These are phyloP conservation scores for Komagataella pastoris DNA, from an alignment of 805 yeast species.

Conservation along the genomic window DNA sequence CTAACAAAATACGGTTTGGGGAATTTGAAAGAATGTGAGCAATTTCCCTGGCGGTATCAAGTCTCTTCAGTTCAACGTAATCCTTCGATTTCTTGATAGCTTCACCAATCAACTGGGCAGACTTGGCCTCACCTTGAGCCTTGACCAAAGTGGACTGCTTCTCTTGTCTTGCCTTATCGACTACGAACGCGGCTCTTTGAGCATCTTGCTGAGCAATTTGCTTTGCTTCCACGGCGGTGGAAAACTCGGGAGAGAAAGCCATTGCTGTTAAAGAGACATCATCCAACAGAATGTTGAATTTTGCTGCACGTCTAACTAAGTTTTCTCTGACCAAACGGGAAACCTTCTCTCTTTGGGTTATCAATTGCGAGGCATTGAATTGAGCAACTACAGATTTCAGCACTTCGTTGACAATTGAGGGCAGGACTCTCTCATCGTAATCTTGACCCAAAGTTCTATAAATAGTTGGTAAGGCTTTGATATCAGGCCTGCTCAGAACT, in stretches of 20 bases:
- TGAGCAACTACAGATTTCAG: conserved; percentile 95
- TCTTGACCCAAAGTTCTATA: conserved; percentile 89
- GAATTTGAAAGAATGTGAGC: conserved; percentile 75
- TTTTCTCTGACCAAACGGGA: conserved; percentile 85
- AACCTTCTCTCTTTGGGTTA: conserved; percentile 97
- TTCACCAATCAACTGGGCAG: conserved; percentile 97
- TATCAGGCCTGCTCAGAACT: conserved; percentile 83
- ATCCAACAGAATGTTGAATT: conserved; percentile 78
- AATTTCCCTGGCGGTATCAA: conserved; percentile 95
- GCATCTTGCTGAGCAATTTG: conserved; percentile 99
- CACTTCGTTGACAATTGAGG: conserved; percentile 97
- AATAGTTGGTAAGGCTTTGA: conserved; percentile 64
- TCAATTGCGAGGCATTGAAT: conserved; percentile 94
- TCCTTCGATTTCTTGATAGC: conserved; percentile 95
- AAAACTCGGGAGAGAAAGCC: conserved; percentile 97
- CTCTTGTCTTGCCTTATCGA: conserved; percentile 94
- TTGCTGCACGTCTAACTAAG: conserved; percentile 80
- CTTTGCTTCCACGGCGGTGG: conserved; percentile 95
- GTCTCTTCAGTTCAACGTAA: conserved; percentile 90
- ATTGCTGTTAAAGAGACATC: conserved; percentile 94
- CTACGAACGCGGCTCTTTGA: conserved; percentile 93
- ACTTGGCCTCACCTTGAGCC: conserved; percentile 97
- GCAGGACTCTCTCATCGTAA: conserved; percentile 93
- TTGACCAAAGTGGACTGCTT: conserved; percentile 94
- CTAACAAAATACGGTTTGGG: conserved; percentile 85